Percentiles rank a stretch among this genome's conserved stretches.
These are phyloP conservation scores for Phytophthora crassamura DNA, from an alignment of 352 stramenopile genomes.

Conservation along the genomic window DNA sequence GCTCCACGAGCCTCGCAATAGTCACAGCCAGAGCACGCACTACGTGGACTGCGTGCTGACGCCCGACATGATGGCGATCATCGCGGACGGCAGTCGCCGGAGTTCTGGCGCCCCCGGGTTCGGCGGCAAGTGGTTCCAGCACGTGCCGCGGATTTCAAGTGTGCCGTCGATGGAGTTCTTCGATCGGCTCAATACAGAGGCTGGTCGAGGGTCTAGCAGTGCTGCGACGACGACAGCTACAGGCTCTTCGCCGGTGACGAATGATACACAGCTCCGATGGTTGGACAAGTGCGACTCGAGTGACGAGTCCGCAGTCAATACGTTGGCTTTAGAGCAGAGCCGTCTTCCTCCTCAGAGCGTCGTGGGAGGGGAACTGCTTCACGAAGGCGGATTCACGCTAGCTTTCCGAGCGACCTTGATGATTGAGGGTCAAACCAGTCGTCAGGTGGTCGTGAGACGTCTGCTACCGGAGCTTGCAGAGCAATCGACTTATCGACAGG, in stretches of 20 bases:
- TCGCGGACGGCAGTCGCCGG: slow-evolving; percentile 26
- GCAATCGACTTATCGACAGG: slow-evolving; percentile 32
- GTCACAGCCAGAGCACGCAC: slow-evolving; percentile 37
- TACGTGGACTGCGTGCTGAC: slow-evolving; percentile 45
- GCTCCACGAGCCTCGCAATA: slow-evolving; percentile 9
- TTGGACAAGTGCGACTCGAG: slow-evolving; percentile 30
- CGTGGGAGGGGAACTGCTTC: slow-evolving; percentile 32
- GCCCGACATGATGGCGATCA: slow-evolving; percentile 39
- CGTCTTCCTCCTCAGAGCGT: slow-evolving; percentile 35
- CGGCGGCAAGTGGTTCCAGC: slow-evolving; percentile 33
- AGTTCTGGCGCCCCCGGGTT: slow-evolving; percentile 12
- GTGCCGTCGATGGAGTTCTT: slow-evolving; percentile 42
- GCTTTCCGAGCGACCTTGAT: slow-evolving; percentile 35
- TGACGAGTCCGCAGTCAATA: slow-evolving; percentile 23
- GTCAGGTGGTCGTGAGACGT: slow-evolving; percentile 35
- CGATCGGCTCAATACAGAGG: slow-evolving; percentile 22
- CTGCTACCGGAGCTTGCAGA: slow-evolving; percentile 28
- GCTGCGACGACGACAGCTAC: slow-evolving; percentile 26
- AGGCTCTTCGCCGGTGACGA: slow-evolving; percentile 13
- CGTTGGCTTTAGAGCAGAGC: slow-evolving; percentile 34
- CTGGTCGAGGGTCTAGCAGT: slow-evolving; percentile 19
- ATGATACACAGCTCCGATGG: slow-evolving; percentile 5
- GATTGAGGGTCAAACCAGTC: slow-evolving; percentile 32
- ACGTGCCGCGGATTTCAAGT: slow-evolving; percentile 40
- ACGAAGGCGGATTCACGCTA: slow-evolving; percentile 41